Conservation (phyloP, 495 filamentous ascomycete genomes). For the Hypoxylon rickii region DNA sequence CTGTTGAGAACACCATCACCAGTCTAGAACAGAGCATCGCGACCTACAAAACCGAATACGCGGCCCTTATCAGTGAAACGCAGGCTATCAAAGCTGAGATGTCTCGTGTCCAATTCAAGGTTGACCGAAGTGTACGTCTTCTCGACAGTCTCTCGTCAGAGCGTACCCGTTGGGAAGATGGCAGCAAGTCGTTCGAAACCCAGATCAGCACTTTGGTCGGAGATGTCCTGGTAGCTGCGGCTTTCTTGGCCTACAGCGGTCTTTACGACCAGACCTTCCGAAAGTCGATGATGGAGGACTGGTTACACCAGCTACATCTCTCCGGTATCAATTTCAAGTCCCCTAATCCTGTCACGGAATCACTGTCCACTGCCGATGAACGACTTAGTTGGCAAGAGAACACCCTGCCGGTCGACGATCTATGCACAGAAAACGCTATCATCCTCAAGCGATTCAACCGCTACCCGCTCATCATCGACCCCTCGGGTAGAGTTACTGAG, state of each 20-base stretch:
- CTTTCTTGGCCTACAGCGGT: slow-evolving; percentile 97
- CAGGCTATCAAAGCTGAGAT: slow-evolving; percentile 97
- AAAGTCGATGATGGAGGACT: slow-evolving; percentile 96
- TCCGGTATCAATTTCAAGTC: slow-evolving; percentile 92
- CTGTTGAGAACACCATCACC: slow-evolving; percentile 83
- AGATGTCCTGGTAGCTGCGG: slow-evolving; percentile 91
- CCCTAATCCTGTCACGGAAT: slow-evolving; percentile 93
- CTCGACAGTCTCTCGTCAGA: slow-evolving; percentile 95
- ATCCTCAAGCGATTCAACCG: slow-evolving; percentile 96
- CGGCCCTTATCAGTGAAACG: slow-evolving; percentile 92
- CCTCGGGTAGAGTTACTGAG: slow-evolving; percentile 89
- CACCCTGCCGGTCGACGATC: slow-evolving; percentile 95
- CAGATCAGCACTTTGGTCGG: slow-evolving; percentile 97
- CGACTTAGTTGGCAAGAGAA: slow-evolving; percentile 92
- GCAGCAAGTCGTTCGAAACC: slow-evolving; percentile 95
- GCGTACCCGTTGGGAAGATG: slow-evolving; percentile 89
- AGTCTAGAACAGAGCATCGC: slow-evolving; percentile 87
- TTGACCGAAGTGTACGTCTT: slow-evolving; percentile 91
- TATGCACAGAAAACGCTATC: slow-evolving; percentile 98
- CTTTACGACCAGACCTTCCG: slow-evolving; percentile 98
- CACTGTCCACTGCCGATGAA: slow-evolving; percentile 95
- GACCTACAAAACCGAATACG: slow-evolving; percentile 97
- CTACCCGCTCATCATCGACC: slow-evolving; percentile 97
- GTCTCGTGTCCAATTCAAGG: slow-evolving; percentile 94
- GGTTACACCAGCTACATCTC: slow-evolving; percentile 86